Evolutionary conservation across 2,329 filamentous ascomycete genomes (phyloP).

Genomic region (Teratosphaeria epicoccoides): DNA sequence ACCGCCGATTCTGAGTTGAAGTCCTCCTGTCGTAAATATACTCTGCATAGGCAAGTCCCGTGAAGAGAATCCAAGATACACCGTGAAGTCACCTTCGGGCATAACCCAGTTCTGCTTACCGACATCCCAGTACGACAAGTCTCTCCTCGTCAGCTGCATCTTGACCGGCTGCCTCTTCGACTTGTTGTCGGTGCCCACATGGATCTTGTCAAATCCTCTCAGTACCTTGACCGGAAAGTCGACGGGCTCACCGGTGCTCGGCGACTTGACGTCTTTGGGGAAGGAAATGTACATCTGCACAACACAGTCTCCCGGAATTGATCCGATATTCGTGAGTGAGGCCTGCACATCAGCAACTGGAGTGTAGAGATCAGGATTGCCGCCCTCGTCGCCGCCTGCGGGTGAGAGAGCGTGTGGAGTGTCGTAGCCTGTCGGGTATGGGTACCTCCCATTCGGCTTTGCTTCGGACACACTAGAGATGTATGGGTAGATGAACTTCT

Average conservation of each 20-base stretch:
- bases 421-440: constrained; percentile 48
- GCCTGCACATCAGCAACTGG: constrained; percentile 41
- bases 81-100: constrained; percentile 22
- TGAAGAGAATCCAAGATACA: constrained; percentile 21
- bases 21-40: background rate
- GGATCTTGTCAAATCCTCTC: constrained; percentile 35
- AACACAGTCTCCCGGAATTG: constrained; percentile 40
- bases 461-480: constrained; percentile 42
- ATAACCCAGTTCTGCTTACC: constrained; percentile 27
- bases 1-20: background rate
- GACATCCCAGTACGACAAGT: constrained; percentile 28
- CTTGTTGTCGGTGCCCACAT: constrained; percentile 3
- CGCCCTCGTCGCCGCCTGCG: constrained; percentile 59
- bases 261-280: constrained; percentile 19
- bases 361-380: constrained; percentile 56
- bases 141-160: constrained; percentile 24
- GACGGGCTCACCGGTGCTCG: constrained; percentile 15
- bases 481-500: constrained; percentile 67
- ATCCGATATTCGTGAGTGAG: constrained; percentile 53
- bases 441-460: constrained; percentile 28
- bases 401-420: constrained; percentile 41
- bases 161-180: constrained; percentile 13
- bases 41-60: constrained; percentile 28
- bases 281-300: constrained; percentile 48
- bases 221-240: constrained; percentile 40